phyloP scores from a whole-genome alignment of 2,329 filamentous ascomycete species.

The Venturia oleaginea region DNA sequence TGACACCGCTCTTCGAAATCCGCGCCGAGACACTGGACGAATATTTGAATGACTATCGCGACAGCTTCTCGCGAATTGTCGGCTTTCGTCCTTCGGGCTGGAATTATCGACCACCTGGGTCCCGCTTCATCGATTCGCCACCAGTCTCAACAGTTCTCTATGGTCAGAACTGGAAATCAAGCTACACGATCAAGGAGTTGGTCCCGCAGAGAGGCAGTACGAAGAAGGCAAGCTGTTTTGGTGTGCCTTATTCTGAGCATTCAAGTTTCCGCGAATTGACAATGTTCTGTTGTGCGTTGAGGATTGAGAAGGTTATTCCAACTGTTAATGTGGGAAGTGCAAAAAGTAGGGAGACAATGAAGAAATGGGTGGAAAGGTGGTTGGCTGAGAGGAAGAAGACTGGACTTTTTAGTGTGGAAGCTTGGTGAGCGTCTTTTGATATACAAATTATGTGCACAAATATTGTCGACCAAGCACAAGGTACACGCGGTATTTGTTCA shows the following conservation, averaged over 20 bases:
- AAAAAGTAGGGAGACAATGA: slow-evolving; percentile 57
- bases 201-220: slow-evolving; percentile 76
- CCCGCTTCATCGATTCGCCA: slow-evolving; percentile 53
- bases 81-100: slow-evolving; percentile 90
- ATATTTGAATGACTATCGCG: slow-evolving; percentile 71
- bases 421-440: too few relatives aligned
- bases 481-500: too few relatives aligned
- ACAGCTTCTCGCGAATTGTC: slow-evolving; percentile 76
- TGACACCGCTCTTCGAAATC: slow-evolving; percentile 94
- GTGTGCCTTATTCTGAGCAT: slow-evolving; percentile 93
- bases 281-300: slow-evolving; percentile 79
- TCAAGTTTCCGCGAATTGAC: slow-evolving; percentile 90
- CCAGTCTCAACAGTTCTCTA: slow-evolving; percentile 56
- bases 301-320: slow-evolving; percentile 83
- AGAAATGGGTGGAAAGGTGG: slow-evolving; percentile 57
- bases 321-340: slow-evolving; percentile 77
- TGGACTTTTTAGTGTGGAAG: slow-evolving; percentile 41
- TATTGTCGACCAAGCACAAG: too few relatives aligned
- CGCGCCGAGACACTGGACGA: slow-evolving; percentile 83
- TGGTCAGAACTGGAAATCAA: slow-evolving; percentile 63
- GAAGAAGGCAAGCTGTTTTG: slow-evolving; percentile 75
- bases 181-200: slow-evolving; percentile 64
- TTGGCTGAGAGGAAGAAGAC: slow-evolving; percentile 53
- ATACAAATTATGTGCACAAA: too few relatives aligned
- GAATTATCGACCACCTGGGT: slow-evolving; percentile 72